Conservation (phyloP, 2,329 filamentous ascomycete species). For the Colletotrichum sp. region DNA sequence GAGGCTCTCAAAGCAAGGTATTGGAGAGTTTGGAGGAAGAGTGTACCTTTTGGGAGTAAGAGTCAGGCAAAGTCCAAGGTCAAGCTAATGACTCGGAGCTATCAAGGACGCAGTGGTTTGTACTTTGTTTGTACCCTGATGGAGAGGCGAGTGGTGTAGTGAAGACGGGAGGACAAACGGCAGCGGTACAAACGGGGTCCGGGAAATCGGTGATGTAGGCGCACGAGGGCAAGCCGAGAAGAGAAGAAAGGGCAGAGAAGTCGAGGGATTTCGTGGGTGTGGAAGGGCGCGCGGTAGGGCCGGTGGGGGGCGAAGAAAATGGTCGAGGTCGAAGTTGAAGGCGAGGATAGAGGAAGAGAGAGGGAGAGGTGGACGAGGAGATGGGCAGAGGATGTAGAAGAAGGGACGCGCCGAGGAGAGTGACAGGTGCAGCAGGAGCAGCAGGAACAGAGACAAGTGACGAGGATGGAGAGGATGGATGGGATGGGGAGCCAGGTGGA, state of each 20-base stretch:
- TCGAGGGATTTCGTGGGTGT: conserved; percentile 15
- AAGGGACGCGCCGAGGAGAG: conserved; percentile 18
- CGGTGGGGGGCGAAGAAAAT: background rate
- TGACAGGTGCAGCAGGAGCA: conserved; percentile 2
- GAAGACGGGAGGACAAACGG: background rate
- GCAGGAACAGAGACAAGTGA: conserved; percentile 11
- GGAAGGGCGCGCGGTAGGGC: background rate
- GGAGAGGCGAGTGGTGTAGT: background rate
- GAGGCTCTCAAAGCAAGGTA: conserved; percentile 1
- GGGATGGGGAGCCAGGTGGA: background rate
- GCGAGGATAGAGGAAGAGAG: background rate
- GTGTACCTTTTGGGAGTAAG: conserved; percentile 12
- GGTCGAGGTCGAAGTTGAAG: background rate
- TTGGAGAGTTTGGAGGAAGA: conserved; percentile 2
- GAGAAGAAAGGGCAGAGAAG: background rate
- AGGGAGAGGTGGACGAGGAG: background rate
- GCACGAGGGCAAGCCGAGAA: background rate
- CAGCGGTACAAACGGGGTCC: background rate
- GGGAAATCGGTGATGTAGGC: background rate
- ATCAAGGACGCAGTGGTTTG: conserved; percentile 4
- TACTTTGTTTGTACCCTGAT: conserved; percentile 1
- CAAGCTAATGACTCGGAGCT: conserved; percentile 26
- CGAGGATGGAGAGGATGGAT: conserved; percentile 12
- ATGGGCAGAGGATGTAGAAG: conserved; percentile 16
- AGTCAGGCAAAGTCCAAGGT: conserved; percentile 22